Evolutionary conservation across 768 basidiomycete species (phyloP).

Genomic region (Chalciporus chontae): DNA sequence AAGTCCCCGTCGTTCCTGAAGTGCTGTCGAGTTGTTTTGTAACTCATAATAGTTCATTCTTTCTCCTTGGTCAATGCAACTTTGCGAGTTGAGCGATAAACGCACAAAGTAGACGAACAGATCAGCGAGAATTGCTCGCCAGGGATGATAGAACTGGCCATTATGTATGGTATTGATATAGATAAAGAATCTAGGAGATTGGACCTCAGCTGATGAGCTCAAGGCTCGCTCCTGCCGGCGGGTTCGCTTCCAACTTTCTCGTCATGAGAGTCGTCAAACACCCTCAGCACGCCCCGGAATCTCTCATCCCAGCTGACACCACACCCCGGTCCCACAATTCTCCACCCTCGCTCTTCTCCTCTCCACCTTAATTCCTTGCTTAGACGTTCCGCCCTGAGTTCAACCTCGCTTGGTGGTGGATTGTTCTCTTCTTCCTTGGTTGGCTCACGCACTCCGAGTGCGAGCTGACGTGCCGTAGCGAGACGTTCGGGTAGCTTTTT

Average conservation of each 20-base stretch:
- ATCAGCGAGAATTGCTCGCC: too few relatives aligned
- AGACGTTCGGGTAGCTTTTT: constrained; percentile 63
- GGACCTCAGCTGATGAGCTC: not conserved
- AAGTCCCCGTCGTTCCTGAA: not conserved
- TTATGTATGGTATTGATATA: not conserved
- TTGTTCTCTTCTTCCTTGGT: constrained; percentile 78
- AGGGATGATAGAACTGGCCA: too few relatives aligned
- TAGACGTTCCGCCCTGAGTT: constrained; percentile 81
- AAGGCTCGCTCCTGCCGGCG: not conserved
- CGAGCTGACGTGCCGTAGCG: constrained; percentile 68
- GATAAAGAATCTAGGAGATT: not conserved
- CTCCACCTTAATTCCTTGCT: constrained; percentile 90
- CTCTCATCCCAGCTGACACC: constrained; percentile 76
- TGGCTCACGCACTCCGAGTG: constrained; percentile 71
- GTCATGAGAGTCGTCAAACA: constrained; percentile 46
- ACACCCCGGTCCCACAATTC: constrained; percentile 61
- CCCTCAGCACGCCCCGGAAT: constrained; percentile 54
- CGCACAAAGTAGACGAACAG: not conserved
- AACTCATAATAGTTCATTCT: not conserved
- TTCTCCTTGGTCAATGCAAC: not conserved
- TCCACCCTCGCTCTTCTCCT: constrained; percentile 75
- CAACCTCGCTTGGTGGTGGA: constrained; percentile 85
- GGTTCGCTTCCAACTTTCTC: not conserved
- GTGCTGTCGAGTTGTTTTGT: not conserved
- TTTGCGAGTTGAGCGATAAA: not conserved